A percentile compares a stretch with the other conserved stretches of the same genome.
Evolutionary conservation across 257 asterid genomes (phyloP).

Genomic region (Nicotiana benthamiana): DNA sequence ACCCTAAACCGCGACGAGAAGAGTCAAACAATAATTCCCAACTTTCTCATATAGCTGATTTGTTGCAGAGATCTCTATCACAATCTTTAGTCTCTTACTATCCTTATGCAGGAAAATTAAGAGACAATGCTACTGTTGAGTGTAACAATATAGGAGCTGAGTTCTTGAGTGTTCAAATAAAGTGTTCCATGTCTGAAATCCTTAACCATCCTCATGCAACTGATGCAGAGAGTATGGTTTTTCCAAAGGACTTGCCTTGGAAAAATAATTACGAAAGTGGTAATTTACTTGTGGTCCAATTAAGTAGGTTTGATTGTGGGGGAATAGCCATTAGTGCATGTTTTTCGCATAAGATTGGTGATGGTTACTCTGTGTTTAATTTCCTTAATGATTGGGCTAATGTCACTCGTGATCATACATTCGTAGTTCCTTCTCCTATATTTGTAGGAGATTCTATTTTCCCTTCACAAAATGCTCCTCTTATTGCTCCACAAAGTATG

Average conservation of each 20-base stretch:
- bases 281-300: background rate
- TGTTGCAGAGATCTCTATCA: conserved; percentile 9
- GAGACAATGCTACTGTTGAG: background rate
- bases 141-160: conserved; percentile 5
- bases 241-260: conserved; percentile 1
- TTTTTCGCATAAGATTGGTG: background rate
- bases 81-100: conserved; percentile 3
- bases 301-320: conserved; percentile 4
- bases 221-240: background rate
- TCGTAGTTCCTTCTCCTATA: background rate
- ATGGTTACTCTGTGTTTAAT: background rate
- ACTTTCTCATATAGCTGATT: background rate
- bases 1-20: too few species aligned
- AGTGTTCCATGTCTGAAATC: background rate
- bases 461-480: background rate
- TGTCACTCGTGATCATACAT: too few species aligned
- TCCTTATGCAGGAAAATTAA: conserved; percentile 11
- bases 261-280: background rate
- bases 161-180: background rate
- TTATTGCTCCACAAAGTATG: background rate
- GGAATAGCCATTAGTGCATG: background rate
- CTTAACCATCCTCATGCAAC: background rate
- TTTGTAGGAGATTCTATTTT: background rate
- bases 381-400: background rate
- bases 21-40: background rate